phyloP scores from a whole-genome alignment of 2,329 filamentous ascomycete genomes.

The Laburnicola sp. region DNA sequence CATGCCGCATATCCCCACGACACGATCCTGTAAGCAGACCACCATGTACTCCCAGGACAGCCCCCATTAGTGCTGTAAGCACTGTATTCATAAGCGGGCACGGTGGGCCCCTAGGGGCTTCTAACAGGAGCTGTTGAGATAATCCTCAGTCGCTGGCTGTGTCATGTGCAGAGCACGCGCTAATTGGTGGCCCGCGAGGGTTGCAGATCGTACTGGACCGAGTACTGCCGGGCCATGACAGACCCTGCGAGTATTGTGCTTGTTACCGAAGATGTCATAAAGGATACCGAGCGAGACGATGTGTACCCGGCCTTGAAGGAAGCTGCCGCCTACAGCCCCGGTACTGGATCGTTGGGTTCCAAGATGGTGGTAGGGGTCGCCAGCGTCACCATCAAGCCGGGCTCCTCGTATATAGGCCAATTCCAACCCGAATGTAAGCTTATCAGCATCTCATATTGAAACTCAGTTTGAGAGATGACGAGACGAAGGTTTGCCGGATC shows the following conservation, averaged over 20 bases:
- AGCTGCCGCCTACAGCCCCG: conserved; percentile 11
- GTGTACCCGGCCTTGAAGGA: conserved; percentile 28
- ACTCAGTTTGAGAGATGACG: conserved; percentile 12
- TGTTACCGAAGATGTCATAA: conserved; percentile 20
- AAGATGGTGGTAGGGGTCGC: conserved; percentile 31
- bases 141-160: too few species aligned
- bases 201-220: conserved; percentile 17
- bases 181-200: background rate
- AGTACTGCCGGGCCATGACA: conserved; percentile 21
- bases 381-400: conserved; percentile 26
- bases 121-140: too few species aligned
- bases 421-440: conserved; percentile 26
- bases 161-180: background rate
- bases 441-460: conserved; percentile 10
- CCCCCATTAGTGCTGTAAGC: background rate
- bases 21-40: conserved; percentile 19
- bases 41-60: conserved; percentile 1
- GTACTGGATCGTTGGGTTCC: background rate
- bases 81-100: too few species aligned
- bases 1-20: conserved; percentile 27
- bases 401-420: conserved; percentile 22
- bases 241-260: conserved; percentile 22
- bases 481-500: conserved; percentile 8
- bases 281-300: conserved; percentile 16
- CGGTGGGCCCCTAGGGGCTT: too few species aligned